Conservation (phyloP, 176 grass and related monocot genomes). For the Chloris gayana region DNA sequence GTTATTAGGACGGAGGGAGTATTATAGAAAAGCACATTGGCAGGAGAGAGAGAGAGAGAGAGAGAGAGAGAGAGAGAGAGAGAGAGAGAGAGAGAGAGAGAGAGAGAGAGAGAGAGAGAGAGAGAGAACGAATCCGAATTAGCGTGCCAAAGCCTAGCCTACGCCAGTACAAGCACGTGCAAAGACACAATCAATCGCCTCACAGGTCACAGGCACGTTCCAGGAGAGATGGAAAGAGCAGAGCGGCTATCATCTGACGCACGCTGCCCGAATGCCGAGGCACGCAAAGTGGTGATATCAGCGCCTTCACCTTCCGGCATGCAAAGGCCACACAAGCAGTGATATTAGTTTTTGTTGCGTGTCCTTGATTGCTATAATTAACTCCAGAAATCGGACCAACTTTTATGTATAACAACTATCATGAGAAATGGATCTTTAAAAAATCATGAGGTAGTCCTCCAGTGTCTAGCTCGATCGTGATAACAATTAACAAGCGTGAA, state of each 20-base stretch:
- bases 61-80: no score
- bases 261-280: constrained; percentile 12
- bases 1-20: no score
- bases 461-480: not conserved
- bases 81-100: no score
- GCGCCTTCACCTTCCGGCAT: constrained; percentile 1
- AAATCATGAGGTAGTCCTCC: not conserved
- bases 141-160: not conserved
- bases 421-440: not conserved
- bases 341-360: not conserved
- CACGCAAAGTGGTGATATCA: constrained; percentile 21
- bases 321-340: not conserved
- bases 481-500: not conserved
- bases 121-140: not conserved
- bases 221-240: constrained; percentile 4
- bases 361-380: not conserved
- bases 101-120: no score
- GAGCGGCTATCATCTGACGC: constrained; percentile 1
- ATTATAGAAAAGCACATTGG: no score
- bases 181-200: constrained; percentile 39
- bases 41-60: no score
- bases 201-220: constrained; percentile 29
- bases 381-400: no score
- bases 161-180: not conserved
- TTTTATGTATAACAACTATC: not conserved